These are phyloP conservation scores for Aspergillus aculeatus DNA, from an alignment of 2,329 filamentous ascomycete genomes.

Conservation along the genomic window DNA sequence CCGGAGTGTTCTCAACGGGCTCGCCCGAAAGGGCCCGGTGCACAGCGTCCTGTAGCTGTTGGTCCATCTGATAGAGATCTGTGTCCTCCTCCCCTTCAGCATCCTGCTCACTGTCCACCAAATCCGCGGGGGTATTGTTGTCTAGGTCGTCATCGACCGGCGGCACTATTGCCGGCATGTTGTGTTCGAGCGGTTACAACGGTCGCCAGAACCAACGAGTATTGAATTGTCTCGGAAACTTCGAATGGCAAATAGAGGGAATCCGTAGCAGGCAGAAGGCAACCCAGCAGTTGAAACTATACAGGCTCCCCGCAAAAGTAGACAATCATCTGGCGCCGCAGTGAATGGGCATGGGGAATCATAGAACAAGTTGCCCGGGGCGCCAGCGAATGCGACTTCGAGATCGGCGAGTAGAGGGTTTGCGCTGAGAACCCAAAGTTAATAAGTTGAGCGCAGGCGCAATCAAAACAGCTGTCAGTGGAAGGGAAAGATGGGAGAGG, in stretches of 20 bases:
- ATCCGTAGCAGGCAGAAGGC: constrained; percentile 16
- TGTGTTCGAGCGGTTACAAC: constrained; percentile 30
- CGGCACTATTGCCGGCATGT: constrained; percentile 44
- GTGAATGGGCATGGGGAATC: constrained; percentile 27
- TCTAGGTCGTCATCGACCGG: constrained; percentile 37
- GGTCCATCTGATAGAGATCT: constrained; percentile 42
- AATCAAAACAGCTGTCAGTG: constrained; percentile 15
- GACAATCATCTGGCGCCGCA: constrained; percentile 29
- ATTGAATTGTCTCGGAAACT: constrained; percentile 7
- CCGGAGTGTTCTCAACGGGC: constrained; percentile 27
- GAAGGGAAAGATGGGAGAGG: constrained; percentile 21
- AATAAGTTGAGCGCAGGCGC: constrained; percentile 8
- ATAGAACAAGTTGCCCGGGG: constrained; percentile 16
- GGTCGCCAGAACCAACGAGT: constrained; percentile 37
- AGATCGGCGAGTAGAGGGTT: background rate
- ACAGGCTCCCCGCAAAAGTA: constrained; percentile 24
- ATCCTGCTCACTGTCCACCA: constrained; percentile 44
- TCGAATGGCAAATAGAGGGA: background rate
- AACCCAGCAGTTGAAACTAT: constrained; percentile 29
- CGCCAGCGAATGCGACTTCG: constrained; percentile 10
- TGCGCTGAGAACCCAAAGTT: background rate
- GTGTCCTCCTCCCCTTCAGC: constrained; percentile 47
- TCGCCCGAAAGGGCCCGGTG: constrained; percentile 38
- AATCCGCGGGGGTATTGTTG: constrained; percentile 32
- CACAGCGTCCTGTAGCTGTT: constrained; percentile 40